These are phyloP conservation scores for Achlya hypogyna DNA, from an alignment of 352 stramenopile genomes.

Conservation along the genomic window DNA sequence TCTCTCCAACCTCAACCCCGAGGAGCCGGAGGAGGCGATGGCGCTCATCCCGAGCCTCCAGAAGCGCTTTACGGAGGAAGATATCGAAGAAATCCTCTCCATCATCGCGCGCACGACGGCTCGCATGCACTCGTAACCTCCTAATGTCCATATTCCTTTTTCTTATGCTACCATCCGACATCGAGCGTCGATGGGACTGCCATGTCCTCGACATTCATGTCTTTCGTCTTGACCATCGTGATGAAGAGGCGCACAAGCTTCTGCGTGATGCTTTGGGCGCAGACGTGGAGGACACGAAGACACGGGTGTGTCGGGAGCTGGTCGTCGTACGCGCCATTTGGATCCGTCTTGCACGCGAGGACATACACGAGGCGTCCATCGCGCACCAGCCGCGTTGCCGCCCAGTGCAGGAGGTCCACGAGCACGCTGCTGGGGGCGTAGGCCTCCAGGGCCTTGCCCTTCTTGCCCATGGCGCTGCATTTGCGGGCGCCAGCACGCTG, in stretches of 20 bases:
- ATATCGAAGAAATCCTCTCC: conserved; percentile 85
- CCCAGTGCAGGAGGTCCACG: conserved; percentile 76
- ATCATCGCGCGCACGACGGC: conserved; percentile 82
- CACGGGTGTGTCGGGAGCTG: conserved; percentile 28
- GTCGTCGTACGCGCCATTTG: conserved; percentile 9
- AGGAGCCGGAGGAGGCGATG: conserved; percentile 82
- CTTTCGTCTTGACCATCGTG: conserved; percentile 27
- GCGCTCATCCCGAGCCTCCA: conserved; percentile 83
- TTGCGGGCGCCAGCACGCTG: conserved; percentile 69
- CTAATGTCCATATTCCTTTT: not conserved
- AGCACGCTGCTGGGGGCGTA: conserved; percentile 85
- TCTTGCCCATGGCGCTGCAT: conserved; percentile 26
- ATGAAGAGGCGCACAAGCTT: conserved; percentile 24
- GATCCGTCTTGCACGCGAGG: conserved; percentile 22
- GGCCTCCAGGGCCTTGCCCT: conserved; percentile 23
- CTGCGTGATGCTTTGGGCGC: conserved; percentile 24
- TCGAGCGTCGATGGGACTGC: not conserved
- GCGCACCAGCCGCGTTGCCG: conserved; percentile 25
- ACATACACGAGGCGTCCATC: conserved; percentile 35
- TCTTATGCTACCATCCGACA: not conserved
- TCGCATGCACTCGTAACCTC: conserved; percentile 65
- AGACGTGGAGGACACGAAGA: conserved; percentile 22
- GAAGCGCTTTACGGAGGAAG: conserved; percentile 80
- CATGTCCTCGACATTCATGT: not conserved
- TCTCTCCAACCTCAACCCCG: conserved; percentile 84